Conservation (phyloP, 805 yeast genomes). For the Grigorovia transvaalensis region DNA sequence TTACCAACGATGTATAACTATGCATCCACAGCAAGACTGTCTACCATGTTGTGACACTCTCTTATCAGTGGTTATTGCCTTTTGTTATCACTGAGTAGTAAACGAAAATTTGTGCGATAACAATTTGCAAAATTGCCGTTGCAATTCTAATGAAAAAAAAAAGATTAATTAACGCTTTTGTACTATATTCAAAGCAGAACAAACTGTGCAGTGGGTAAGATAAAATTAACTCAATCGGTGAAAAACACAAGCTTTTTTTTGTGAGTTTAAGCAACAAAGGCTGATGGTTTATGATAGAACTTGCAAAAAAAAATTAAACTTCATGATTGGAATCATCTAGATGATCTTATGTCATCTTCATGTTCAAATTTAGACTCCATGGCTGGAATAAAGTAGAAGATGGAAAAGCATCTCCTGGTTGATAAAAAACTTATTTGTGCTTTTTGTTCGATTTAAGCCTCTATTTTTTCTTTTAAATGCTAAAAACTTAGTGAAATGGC, state of each 20-base stretch:
- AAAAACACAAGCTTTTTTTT: too few species aligned
- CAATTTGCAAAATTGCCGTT: background rate
- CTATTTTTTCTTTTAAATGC: slow-evolving; percentile 69
- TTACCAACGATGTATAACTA: background rate
- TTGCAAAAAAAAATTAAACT: too few species aligned
- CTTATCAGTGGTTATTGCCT: background rate
- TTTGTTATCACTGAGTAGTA: background rate
- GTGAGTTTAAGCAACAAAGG: too few species aligned
- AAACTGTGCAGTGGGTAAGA: background rate
- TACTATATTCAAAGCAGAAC: background rate
- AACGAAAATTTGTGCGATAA: background rate
- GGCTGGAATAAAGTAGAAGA: slow-evolving; percentile 83
- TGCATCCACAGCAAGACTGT: too few species aligned
- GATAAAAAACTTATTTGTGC: slow-evolving; percentile 73
- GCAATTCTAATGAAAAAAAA: too few species aligned
- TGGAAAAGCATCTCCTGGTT: slow-evolving; percentile 56
- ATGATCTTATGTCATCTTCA: slow-evolving; percentile 23
- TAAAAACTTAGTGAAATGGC: slow-evolving; percentile 48
- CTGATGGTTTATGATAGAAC: too few species aligned
- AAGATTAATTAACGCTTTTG: background rate
- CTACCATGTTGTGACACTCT: too few species aligned
- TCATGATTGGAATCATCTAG: slow-evolving; percentile 21
- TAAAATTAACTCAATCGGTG: too few species aligned
- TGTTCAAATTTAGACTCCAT: slow-evolving; percentile 52
- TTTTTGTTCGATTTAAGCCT: slow-evolving; percentile 71